Evolutionary conservation across 169 alveolate species (phyloP).

Genomic region (Amoebophrya sp.): DNA sequence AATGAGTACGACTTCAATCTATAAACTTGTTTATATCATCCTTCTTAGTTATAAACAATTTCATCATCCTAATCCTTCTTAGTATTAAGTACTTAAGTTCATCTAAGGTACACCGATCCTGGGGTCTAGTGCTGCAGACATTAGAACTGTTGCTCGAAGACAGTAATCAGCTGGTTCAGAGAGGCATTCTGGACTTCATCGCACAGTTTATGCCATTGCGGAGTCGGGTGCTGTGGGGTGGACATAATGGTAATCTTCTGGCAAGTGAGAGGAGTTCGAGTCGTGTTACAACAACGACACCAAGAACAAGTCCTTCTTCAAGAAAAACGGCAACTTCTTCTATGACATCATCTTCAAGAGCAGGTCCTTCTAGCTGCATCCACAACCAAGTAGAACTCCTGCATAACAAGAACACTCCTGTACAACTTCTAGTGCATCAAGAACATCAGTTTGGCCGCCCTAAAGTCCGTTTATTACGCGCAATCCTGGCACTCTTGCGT

Average conservation of each 20-base stretch:
- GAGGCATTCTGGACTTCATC: neutral
- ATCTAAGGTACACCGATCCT: too few species aligned
- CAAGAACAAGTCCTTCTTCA: neutral
- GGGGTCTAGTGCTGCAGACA: neutral
- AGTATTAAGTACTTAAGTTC: too few species aligned
- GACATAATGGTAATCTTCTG: neutral
- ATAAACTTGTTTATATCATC: too few species aligned
- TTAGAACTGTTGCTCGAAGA: neutral
- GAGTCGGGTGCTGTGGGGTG: neutral
- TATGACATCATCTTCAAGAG: too few species aligned
- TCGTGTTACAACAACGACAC: neutral
- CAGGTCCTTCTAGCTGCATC: too few species aligned
- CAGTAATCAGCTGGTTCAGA: neutral
- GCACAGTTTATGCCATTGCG: neutral
- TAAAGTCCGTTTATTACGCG: neutral
- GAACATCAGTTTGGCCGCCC: too few species aligned
- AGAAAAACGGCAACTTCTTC: neutral
- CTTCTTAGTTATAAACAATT: too few species aligned
- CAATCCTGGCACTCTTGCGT: neutral
- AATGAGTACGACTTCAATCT: too few species aligned
- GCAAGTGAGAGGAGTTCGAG: neutral
- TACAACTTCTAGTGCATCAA: too few species aligned
- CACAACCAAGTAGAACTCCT: too few species aligned
- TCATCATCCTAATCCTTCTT: too few species aligned
- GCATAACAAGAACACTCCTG: too few species aligned